phyloP scores from a whole-genome alignment of 2,329 filamentous ascomycete genomes.

The Pseudocercospora musae region DNA sequence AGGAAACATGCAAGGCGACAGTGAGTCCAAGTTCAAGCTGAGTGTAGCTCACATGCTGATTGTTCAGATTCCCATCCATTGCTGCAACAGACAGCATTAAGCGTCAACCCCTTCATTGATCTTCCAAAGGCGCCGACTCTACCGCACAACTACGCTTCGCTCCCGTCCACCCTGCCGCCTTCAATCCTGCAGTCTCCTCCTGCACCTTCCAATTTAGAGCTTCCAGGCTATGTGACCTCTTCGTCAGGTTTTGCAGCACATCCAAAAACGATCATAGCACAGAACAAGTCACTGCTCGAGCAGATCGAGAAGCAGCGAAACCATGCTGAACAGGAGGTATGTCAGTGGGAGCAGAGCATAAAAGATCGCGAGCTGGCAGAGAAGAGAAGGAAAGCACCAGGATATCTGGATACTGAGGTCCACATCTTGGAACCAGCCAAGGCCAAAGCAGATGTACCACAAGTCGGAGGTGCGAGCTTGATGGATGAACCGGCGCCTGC shows the following conservation, averaged over 20 bases:
- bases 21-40: too few relatives aligned
- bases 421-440: conserved; percentile 67
- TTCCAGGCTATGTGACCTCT: conserved; percentile 72
- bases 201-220: conserved; percentile 36
- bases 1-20: conserved; percentile 33
- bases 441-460: conserved; percentile 21
- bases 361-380: conserved; percentile 67
- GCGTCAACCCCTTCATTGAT: conserved; percentile 89
- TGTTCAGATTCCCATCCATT: conserved; percentile 67
- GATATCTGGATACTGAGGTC: conserved; percentile 74
- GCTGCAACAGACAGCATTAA: conserved; percentile 86
- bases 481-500: conserved; percentile 25
- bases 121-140: conserved; percentile 87
- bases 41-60: too few relatives aligned
- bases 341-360: conserved; percentile 66
- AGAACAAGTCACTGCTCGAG: conserved; percentile 72
- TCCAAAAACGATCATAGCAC: conserved; percentile 78
- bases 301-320: conserved; percentile 69
- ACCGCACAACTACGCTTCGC: conserved; percentile 89
- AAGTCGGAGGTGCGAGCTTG: conserved; percentile 18
- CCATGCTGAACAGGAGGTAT: conserved; percentile 65
- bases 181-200: conserved; percentile 56
- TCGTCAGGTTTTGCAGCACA: conserved; percentile 75
- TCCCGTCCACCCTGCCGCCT: conserved; percentile 80
- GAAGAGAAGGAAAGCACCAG: conserved; percentile 74